Conservation (phyloP, 441 rosid species). For the Bocquillonia castaneifolia region DNA sequence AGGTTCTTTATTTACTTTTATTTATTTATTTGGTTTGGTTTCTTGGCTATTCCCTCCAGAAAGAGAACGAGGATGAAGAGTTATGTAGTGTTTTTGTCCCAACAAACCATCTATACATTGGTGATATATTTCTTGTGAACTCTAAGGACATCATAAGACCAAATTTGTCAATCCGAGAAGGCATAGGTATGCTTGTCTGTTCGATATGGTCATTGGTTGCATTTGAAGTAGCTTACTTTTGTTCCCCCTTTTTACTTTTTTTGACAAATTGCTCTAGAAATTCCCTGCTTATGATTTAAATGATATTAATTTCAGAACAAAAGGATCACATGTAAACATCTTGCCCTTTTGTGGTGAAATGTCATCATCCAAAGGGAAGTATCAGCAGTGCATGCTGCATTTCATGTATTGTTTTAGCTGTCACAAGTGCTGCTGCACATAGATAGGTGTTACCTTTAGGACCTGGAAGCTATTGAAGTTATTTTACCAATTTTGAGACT, state of each 20-base stretch:
- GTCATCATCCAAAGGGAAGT: no score
- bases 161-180: conserved; percentile 80
- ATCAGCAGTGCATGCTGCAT: background rate
- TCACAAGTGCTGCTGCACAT: background rate
- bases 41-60: conserved; percentile 36
- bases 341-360: no score
- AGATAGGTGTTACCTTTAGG: background rate
- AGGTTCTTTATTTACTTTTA: background rate
- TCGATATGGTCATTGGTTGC: background rate
- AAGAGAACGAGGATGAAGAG: conserved; percentile 79
- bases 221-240: background rate
- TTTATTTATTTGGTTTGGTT: conserved; percentile 10
- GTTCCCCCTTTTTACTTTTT: background rate
- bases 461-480: background rate
- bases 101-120: conserved; percentile 85
- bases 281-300: background rate
- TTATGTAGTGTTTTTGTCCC: conserved; percentile 86
- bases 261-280: background rate
- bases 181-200: conserved; percentile 51
- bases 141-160: conserved; percentile 81
- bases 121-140: conserved; percentile 79
- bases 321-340: background rate
- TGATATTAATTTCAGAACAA: background rate
- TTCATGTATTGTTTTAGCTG: background rate
- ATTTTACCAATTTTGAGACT: background rate